These are phyloP conservation scores for Populus davidiana DNA, from an alignment of 345 rosid species.

Conservation along the genomic window DNA sequence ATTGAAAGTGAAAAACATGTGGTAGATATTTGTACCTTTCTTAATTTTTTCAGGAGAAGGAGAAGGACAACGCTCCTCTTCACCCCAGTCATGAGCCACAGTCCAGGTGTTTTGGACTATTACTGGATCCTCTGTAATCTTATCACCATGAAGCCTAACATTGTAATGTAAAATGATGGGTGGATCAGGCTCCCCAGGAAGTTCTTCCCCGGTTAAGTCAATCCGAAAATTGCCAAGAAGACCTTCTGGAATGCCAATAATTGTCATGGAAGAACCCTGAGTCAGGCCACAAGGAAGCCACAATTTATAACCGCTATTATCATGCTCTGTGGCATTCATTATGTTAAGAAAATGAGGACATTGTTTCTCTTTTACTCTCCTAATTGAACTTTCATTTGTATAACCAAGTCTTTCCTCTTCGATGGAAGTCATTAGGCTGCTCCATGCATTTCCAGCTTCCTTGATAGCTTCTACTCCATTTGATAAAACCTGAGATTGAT, in stretches of 20 bases:
- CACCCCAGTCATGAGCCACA: conserved; percentile 89
- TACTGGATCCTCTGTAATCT: conserved; percentile 90
- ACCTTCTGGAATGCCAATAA: conserved; percentile 84
- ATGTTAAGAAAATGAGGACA: conserved; percentile 86
- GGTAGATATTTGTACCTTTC: conserved; percentile 48
- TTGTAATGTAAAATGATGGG: conserved; percentile 90
- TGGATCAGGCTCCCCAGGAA: conserved; percentile 99
- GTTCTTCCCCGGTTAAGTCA: conserved; percentile 87
- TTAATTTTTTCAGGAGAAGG: conserved; percentile 62
- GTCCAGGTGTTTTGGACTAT: conserved; percentile 99
- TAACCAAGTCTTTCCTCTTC: conserved; percentile 57
- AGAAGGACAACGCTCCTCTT: conserved; percentile 94
- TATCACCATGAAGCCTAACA: conserved; percentile 95
- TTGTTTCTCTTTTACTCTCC: conserved; percentile 48
- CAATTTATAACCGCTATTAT: conserved; percentile 45
- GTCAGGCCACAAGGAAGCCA: conserved; percentile 88
- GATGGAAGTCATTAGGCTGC: conserved; percentile 62
- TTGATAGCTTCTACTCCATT: conserved; percentile 84
- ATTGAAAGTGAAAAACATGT: not conserved
- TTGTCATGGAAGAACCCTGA: conserved; percentile 89
- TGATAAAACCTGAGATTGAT: conserved; percentile 58
- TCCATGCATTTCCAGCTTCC: conserved; percentile 90
- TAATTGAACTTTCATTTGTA: conserved; percentile 45
- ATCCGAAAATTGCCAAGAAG: conserved; percentile 84
- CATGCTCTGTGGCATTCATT: conserved; percentile 68